phyloP scores from a whole-genome alignment of 2,329 filamentous ascomycete species.

The Didymella lethalis region DNA sequence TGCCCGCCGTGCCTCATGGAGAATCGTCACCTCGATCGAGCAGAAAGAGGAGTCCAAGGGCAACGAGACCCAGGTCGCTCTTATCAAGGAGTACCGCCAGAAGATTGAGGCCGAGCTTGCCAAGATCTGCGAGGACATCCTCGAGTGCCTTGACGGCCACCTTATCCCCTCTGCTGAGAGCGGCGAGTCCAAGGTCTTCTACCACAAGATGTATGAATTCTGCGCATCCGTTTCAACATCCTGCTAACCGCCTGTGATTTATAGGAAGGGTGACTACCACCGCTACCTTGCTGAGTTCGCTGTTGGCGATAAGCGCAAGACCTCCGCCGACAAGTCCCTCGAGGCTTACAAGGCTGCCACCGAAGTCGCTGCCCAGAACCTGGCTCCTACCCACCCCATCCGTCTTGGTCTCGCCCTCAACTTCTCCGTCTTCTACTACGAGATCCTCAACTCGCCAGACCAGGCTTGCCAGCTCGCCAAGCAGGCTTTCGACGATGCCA shows the following conservation, averaged over 20 bases:
- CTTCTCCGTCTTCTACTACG: conserved; percentile 99
- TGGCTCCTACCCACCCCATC: conserved; percentile 91
- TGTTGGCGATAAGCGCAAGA: conserved; percentile 92
- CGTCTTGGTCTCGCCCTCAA: conserved; percentile 90
- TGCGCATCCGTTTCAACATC: background rate
- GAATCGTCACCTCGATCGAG: conserved; percentile 98
- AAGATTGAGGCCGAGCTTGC: conserved; percentile 97
- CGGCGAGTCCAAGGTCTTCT: conserved; percentile 99
- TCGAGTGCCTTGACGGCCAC: conserved; percentile 92
- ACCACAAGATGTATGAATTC: conserved; percentile 91
- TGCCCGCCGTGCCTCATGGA: conserved; percentile 95
- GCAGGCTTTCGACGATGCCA: conserved; percentile 95
- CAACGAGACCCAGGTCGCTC: conserved; percentile 85
- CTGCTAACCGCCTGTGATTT: conserved; percentile 36
- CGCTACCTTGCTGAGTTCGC: conserved; percentile 98
- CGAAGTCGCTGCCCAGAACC: conserved; percentile 87
- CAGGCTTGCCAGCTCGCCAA: conserved; percentile 98
- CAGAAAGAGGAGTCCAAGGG: conserved; percentile 99
- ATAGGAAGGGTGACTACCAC: conserved; percentile 99
- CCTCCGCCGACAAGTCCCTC: conserved; percentile 89
- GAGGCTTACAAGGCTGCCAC: conserved; percentile 97
- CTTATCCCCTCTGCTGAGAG: conserved; percentile 93
- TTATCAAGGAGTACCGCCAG: conserved; percentile 98
- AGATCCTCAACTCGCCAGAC: conserved; percentile 98
- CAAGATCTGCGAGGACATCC: conserved; percentile 97